Evolutionary conservation across 208 protist genomes (phyloP).

Genomic region (Acanthamoeba lugdunensis): DNA sequence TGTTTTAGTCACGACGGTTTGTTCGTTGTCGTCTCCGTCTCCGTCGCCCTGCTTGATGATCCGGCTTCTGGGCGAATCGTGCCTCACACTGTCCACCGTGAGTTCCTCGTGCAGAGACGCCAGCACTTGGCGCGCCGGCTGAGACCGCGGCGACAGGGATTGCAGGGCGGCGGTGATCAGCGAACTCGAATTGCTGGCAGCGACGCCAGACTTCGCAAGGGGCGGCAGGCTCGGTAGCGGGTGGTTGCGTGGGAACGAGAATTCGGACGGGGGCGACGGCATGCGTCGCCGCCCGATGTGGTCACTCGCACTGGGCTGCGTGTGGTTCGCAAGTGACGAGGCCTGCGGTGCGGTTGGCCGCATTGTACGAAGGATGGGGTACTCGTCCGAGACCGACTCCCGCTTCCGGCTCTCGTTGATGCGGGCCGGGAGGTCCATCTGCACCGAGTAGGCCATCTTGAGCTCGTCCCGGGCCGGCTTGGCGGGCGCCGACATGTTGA

Average conservation of each 20-base stretch:
- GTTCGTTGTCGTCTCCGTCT: background rate
- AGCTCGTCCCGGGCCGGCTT: slow-evolving; percentile 49
- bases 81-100: background rate
- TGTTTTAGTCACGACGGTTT: background rate
- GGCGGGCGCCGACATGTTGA: background rate
- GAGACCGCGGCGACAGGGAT: background rate
- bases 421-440: slow-evolving; percentile 38
- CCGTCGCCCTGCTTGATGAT: background rate
- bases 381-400: background rate
- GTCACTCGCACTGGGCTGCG: background rate
- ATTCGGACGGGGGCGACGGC: background rate
- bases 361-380: background rate
- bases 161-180: background rate
- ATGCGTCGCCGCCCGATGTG: background rate
- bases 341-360: background rate
- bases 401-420: slow-evolving; percentile 18
- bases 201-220: background rate
- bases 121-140: background rate
- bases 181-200: background rate
- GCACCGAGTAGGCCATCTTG: slow-evolving; percentile 47
- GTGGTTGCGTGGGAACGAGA: slow-evolving; percentile 21
- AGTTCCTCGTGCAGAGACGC: background rate
- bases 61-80: background rate
- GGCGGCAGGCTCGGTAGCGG: background rate
- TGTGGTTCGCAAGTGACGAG: background rate